These are phyloP conservation scores for Stagonosporopsis rhizophila DNA, from an alignment of 2,329 filamentous ascomycete genomes.

Conservation along the genomic window DNA sequence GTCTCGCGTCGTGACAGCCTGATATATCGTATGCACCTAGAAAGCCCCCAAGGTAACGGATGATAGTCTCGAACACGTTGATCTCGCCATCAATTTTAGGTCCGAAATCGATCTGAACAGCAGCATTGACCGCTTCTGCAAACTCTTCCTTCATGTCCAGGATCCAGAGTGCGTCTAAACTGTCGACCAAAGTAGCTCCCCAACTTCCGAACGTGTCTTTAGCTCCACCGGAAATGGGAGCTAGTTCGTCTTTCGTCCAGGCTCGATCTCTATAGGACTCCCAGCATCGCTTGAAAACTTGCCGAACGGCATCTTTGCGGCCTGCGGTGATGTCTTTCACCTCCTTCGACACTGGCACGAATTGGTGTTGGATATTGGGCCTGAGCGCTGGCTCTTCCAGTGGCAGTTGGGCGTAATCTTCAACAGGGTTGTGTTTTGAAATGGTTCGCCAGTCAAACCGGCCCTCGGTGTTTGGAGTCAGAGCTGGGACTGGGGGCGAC, in stretches of 20 bases:
- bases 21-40: constrained; percentile 87
- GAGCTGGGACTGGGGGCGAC: constrained; percentile 15
- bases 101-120: constrained; percentile 52
- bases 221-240: constrained; percentile 49
- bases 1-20: constrained; percentile 65
- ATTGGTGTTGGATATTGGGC: constrained; percentile 14
- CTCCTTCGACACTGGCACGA: constrained; percentile 5
- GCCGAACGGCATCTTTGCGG: constrained; percentile 54
- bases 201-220: constrained; percentile 55
- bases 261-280: constrained; percentile 59
- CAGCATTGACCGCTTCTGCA: constrained; percentile 51
- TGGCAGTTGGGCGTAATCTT: constrained; percentile 18
- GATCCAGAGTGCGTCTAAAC: constrained; percentile 55
- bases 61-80: constrained; percentile 59
- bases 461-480: constrained; percentile 21
- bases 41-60: constrained; percentile 87
- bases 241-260: constrained; percentile 57
- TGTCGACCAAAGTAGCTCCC: constrained; percentile 55
- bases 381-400: background rate
- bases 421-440: constrained; percentile 15
- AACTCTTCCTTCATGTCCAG: constrained; percentile 56
- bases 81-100: constrained; percentile 47
- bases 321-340: background rate
- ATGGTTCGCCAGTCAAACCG: constrained; percentile 27
- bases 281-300: constrained; percentile 50